phyloP scores from a whole-genome alignment of 305 asterid species.

The Fraxinus sp. region DNA sequence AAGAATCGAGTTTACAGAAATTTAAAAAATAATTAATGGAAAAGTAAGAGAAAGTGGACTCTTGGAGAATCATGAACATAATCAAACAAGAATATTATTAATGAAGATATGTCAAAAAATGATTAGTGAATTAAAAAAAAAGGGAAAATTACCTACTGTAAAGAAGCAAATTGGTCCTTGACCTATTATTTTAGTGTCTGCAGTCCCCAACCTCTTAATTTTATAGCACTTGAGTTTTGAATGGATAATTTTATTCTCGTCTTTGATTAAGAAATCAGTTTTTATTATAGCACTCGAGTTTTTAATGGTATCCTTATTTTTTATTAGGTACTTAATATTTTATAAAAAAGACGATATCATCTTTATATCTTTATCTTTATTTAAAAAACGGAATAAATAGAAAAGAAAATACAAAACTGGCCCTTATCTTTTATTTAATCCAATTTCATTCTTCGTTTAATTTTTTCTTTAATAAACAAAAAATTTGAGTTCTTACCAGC shows the following conservation, averaged over 20 bases:
- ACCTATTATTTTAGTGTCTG: neutral
- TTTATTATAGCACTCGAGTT: neutral
- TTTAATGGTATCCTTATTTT: neutral
- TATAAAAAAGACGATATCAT: neutral
- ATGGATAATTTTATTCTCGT: neutral
- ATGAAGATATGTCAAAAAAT: neutral
- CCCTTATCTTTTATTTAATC: neutral
- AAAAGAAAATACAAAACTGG: neutral
- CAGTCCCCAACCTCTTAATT: neutral
- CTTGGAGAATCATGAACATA: conserved; percentile 2
- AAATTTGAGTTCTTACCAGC: too few relatives aligned
- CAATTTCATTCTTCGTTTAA: neutral
- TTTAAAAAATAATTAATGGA: conserved; percentile 24
- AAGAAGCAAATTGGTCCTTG: neutral
- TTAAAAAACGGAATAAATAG: too few relatives aligned
- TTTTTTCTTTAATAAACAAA: neutral
- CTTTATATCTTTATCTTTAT: too few relatives aligned
- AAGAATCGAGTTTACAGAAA: conserved; percentile 13
- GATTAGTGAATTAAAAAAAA: neutral
- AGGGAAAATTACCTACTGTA: neutral
- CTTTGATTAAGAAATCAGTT: neutral
- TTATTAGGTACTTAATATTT: neutral
- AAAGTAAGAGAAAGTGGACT: conserved; percentile 36
- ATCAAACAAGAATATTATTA: conserved; percentile 26
- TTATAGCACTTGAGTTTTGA: neutral